These are phyloP conservation scores for Hippophae tibetana DNA, from an alignment of 306 rosid genomes.

Conservation along the genomic window DNA sequence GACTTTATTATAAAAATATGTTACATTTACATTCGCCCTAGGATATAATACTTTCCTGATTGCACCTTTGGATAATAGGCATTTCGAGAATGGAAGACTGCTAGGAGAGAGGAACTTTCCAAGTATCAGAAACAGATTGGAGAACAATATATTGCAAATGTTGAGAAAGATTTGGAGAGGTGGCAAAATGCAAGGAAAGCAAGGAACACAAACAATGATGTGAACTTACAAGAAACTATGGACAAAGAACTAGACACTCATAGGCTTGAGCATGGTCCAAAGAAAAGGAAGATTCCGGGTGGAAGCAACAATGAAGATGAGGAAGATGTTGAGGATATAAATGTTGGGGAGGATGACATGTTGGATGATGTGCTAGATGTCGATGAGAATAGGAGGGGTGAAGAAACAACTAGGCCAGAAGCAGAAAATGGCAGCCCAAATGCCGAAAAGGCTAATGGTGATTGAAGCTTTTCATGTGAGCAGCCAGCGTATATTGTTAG, in stretches of 20 bases:
- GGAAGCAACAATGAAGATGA: slow-evolving; percentile 75
- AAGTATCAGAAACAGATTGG: slow-evolving; percentile 83
- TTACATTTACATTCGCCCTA: too few species aligned
- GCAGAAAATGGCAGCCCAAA: slow-evolving; percentile 24
- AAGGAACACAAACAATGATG: slow-evolving; percentile 53
- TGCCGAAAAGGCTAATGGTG: slow-evolving; percentile 22
- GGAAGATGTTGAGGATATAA: slow-evolving; percentile 88
- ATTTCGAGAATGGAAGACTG: slow-evolving; percentile 72
- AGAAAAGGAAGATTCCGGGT: slow-evolving; percentile 75
- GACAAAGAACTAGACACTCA: slow-evolving; percentile 95
- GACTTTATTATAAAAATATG: not conserved
- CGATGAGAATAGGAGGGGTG: slow-evolving; percentile 63
- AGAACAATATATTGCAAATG: slow-evolving; percentile 77
- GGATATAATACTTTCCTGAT: not conserved
- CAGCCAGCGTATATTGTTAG: too few species aligned
- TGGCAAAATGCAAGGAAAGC: slow-evolving; percentile 88
- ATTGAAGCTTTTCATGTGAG: slow-evolving; percentile 3
- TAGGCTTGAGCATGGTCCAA: slow-evolving; percentile 98
- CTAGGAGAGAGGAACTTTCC: slow-evolving; percentile 79
- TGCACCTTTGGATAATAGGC: slow-evolving; percentile 35
- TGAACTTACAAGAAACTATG: slow-evolving; percentile 94
- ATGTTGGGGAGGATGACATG: slow-evolving; percentile 81
- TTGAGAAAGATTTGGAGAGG: slow-evolving; percentile 87
- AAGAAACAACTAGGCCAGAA: slow-evolving; percentile 52
- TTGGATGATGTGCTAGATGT: slow-evolving; percentile 76